Conservation (phyloP, 2,329 filamentous ascomycete genomes). For the Pyrenophora tritici-repentis region DNA sequence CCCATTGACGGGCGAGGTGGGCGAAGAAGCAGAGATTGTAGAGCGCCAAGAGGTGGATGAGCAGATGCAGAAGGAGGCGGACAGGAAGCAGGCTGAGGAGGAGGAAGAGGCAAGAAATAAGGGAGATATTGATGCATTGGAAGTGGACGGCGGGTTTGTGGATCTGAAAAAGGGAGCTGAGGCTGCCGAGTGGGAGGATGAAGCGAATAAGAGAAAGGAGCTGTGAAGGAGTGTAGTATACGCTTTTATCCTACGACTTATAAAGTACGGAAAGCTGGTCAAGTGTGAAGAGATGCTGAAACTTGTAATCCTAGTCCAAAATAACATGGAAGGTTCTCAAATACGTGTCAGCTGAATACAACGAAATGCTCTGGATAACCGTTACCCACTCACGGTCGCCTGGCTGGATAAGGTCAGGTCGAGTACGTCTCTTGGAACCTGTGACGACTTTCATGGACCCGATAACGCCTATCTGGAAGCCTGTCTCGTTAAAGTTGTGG, state of each 20-base stretch:
- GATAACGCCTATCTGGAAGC: no score
- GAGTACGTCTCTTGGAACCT: not conserved
- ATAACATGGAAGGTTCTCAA: no score
- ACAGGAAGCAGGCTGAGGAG: conserved; percentile 14
- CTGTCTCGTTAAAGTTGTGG: conserved; percentile 3
- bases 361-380: conserved; percentile 19
- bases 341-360: no score
- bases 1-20: conserved; percentile 28
- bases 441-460: no score
- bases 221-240: conserved; percentile 6
- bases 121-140: conserved; percentile 7
- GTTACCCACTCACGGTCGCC: conserved; percentile 18
- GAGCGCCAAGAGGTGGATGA: conserved; percentile 31
- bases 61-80: conserved; percentile 27
- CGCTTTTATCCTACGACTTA: not conserved
- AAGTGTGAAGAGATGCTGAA: not conserved
- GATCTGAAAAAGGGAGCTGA: conserved; percentile 19
- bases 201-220: conserved; percentile 21
- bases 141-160: conserved; percentile 21
- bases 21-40: conserved; percentile 42
- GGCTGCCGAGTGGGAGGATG: conserved; percentile 10
- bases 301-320: not conserved
- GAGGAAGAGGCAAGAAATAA: not conserved
- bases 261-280: not conserved
- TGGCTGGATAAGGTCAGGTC: conserved; percentile 11